phyloP scores from a whole-genome alignment of 2,329 filamentous ascomycete genomes.

The Byssothecium circinans region DNA sequence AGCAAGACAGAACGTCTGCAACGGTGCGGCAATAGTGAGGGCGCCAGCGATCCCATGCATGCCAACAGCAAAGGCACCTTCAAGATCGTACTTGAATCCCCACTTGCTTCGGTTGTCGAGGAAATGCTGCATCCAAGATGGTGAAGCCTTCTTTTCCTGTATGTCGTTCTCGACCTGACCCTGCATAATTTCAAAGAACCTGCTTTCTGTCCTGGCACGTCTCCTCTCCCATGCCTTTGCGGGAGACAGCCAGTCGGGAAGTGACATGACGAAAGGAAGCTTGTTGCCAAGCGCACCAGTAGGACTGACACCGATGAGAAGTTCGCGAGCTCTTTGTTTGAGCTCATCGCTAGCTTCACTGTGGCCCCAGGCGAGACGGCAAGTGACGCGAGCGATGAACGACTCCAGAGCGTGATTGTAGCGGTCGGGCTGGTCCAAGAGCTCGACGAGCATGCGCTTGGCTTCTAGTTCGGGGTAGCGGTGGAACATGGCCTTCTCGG shows the following conservation, averaged over 20 bases:
- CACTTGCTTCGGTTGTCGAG: slow-evolving; percentile 44
- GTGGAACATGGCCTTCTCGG: slow-evolving; percentile 45
- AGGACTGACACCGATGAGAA: slow-evolving; percentile 50
- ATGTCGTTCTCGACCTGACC: slow-evolving; percentile 43
- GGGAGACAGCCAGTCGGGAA: slow-evolving; percentile 48
- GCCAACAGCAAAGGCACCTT: slow-evolving; percentile 51
- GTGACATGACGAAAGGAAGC: slow-evolving; percentile 49
- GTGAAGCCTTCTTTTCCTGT: slow-evolving; percentile 34
- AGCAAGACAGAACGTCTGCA: slow-evolving; percentile 52
- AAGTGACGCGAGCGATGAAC: slow-evolving; percentile 51
- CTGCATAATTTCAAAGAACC: slow-evolving; percentile 51
- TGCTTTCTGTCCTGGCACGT: slow-evolving; percentile 47
- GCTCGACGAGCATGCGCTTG: slow-evolving; percentile 49
- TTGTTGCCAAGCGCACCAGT: slow-evolving; percentile 51
- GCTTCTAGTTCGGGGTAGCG: slow-evolving; percentile 50
- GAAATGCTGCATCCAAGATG: slow-evolving; percentile 50
- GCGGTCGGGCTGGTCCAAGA: slow-evolving; percentile 46
- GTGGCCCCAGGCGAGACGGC: slow-evolving; percentile 51
- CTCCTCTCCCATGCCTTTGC: slow-evolving; percentile 50
- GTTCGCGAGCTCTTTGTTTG: slow-evolving; percentile 51
- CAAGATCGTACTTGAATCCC: slow-evolving; percentile 47
- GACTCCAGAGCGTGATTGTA: slow-evolving; percentile 51
- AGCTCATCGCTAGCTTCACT: slow-evolving; percentile 49
- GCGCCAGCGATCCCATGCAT: slow-evolving; percentile 53
- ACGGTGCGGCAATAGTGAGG: slow-evolving; percentile 50